Base-by-base conservation (phyloP, 2,329 filamentous ascomycete species). In the Talaromyces verruculosus region DNA sequence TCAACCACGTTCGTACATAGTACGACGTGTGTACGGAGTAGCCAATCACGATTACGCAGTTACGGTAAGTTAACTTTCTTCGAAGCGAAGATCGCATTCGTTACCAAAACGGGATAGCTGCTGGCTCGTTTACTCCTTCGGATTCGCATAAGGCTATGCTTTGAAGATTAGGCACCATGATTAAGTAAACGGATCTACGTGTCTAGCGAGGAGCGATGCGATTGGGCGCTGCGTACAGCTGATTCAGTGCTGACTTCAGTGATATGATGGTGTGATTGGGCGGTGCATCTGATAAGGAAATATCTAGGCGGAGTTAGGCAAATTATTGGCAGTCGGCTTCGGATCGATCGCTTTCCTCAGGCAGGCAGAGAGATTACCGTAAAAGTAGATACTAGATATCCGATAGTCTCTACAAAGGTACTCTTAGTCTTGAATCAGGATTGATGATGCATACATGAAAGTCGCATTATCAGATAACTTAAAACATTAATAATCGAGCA, bases 101-200 rank as follows among this genome's bases (percentile, higher is more conserved):
- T 45, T 60, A 19, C 57, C 37, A 37, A 45, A 60, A 19, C 13
- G 57, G 57, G 25, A 30, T 60, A 58, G 53, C 43, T 47, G n/a
- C n/a, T 22, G 5, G 33, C 19, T 28, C 35, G 57, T 25, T 59
- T 43, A n/a, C 7, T n/a, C 17, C 17, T 41, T 1, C 15, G 5
- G 6, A n/a, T 17, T 5, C 30, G 13, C n/a, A 39, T 25, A 13
- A 39, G 55, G 30, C 30, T 33, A 33, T 33, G 30, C 55, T 37
- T 59, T 43, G 57, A 28, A 30, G 15, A 60, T 45, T 60, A 60
- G 57, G 57, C 57, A 45, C 37, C 37, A 45, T 7, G 22, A 60
- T 43, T 60, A 11, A 60, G 33, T 28, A 22, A 13, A 25, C 17
- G 5, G 57, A 43, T 60, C 39, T 10, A n/a, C 37, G 15, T 19